Evolutionary conservation across 2,329 filamentous ascomycete genomes (phyloP).

Genomic region (Drechslerella coelobrocha): DNA sequence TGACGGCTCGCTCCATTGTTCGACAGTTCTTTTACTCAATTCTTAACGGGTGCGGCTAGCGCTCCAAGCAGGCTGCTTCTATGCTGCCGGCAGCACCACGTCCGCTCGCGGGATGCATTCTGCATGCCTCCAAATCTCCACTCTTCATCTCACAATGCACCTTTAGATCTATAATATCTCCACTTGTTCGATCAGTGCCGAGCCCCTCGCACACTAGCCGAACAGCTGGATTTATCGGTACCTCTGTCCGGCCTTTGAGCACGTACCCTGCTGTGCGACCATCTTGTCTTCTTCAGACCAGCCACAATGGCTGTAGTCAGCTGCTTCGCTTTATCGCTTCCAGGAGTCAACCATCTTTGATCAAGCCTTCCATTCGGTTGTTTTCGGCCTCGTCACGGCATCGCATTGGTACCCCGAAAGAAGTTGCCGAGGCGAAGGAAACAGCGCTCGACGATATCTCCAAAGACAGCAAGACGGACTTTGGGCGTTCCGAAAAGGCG

Average conservation of each 20-base stretch:
- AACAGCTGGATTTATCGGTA: conserved; percentile 1
- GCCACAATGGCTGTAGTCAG: not conserved
- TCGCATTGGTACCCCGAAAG: conserved; percentile 19
- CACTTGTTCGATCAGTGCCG: conserved; percentile 27
- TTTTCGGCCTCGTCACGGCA: conserved; percentile 23
- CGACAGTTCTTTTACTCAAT: not conserved
- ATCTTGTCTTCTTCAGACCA: not conserved
- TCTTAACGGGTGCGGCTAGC: conserved; percentile 5
- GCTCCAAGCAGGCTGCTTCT: conserved; percentile 14
- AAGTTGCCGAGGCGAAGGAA: conserved; percentile 18
- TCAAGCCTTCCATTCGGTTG: conserved; percentile 10
- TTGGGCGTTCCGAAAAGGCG: conserved; percentile 80
- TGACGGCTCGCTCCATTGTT: not conserved
- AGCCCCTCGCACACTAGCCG: conserved; percentile 24
- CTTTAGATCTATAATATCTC: conserved; percentile 31
- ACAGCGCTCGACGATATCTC: conserved; percentile 3
- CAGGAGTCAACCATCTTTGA: conserved; percentile 8
- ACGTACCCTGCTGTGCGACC: conserved; percentile 3
- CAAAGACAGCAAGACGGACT: conserved; percentile 59
- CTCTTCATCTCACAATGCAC: conserved; percentile 48
- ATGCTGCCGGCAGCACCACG: conserved; percentile 43
- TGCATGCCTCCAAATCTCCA: conserved; percentile 51
- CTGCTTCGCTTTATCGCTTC: conserved; percentile 24
- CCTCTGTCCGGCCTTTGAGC: conserved; percentile 8
- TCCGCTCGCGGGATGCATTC: conserved; percentile 46